Evolutionary conservation across 148 eudicot genomes (phyloP).

Genomic region (Chenopodium quinoa): DNA sequence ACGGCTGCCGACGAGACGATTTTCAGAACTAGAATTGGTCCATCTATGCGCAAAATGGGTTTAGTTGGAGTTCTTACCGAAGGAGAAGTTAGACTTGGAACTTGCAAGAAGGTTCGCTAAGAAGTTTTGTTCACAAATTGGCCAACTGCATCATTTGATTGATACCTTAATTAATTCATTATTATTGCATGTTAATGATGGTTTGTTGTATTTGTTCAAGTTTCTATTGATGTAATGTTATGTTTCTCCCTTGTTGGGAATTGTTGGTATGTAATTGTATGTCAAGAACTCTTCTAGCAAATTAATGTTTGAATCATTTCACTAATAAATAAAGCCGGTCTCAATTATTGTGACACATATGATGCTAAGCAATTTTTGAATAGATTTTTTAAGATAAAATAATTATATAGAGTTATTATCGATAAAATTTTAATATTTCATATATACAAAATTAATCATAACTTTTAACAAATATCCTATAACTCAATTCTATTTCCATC

Average conservation of each 20-base stretch:
- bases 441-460: no score
- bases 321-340: no score
- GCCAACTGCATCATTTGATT: background rate
- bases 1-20: background rate
- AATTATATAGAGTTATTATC: no score
- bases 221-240: no score
- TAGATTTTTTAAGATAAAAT: no score
- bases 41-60: slow-evolving; percentile 24
- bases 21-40: slow-evolving; percentile 19
- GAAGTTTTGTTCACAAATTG: background rate
- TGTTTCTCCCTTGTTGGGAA: background rate
- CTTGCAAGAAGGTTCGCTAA: slow-evolving; percentile 8
- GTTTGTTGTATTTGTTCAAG: background rate
- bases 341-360: no score
- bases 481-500: no score
- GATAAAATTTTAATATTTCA: no score
- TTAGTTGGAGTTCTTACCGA: slow-evolving; percentile 14
- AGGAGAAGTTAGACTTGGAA: slow-evolving; percentile 15
- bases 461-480: no score
- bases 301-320: background rate
- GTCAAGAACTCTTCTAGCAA: background rate
- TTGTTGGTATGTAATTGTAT: no score
- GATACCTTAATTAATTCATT: background rate
- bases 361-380: no score
- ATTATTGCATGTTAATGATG: background rate